These are phyloP conservation scores for Paecilomyces dactylethromorphus DNA, from an alignment of 2,329 filamentous ascomycete genomes.

Conservation along the genomic window DNA sequence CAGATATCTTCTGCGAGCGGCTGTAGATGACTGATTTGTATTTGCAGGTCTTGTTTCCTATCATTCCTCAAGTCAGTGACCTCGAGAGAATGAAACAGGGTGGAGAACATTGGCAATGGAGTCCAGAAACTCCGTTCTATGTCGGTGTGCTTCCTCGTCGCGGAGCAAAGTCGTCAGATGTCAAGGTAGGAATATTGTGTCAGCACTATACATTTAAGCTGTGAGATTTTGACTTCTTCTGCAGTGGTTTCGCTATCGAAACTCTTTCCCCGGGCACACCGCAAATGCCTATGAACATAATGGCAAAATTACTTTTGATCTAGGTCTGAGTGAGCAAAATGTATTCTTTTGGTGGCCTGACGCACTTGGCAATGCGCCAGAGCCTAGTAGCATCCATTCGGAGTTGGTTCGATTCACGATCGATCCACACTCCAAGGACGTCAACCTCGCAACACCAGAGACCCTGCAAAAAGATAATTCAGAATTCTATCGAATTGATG, in stretches of 20 bases:
- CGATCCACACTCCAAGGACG: slow-evolving; percentile 13
- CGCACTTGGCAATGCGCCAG: slow-evolving; percentile 25
- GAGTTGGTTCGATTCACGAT: slow-evolving; percentile 19
- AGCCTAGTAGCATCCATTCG: slow-evolving; percentile 18
- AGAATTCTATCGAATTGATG: slow-evolving; percentile 47
- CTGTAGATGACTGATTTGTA: neutral
- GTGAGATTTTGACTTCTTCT: neutral
- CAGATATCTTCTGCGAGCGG: too few relatives aligned
- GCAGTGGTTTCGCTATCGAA: slow-evolving; percentile 33
- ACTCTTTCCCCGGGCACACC: slow-evolving; percentile 31
- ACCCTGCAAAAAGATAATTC: slow-evolving; percentile 28
- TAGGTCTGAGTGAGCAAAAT: slow-evolving; percentile 32
- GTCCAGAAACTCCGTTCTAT: slow-evolving; percentile 22
- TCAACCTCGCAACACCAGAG: slow-evolving; percentile 16
- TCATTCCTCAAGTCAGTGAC: slow-evolving; percentile 29
- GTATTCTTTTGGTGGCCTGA: slow-evolving; percentile 41
- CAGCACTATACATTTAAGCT: neutral
- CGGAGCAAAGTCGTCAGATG: slow-evolving; percentile 21
- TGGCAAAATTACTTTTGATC: slow-evolving; percentile 27
- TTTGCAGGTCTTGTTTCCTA: slow-evolving; percentile 27
- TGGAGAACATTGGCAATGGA: slow-evolving; percentile 36
- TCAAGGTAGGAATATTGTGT: slow-evolving; percentile 14
- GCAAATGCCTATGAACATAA: slow-evolving; percentile 31
- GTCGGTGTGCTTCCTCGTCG: slow-evolving; percentile 19
- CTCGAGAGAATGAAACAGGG: slow-evolving; percentile 32